Percentiles rank a stretch among this genome's conserved stretches.
These are phyloP conservation scores for Forsythia suspensa DNA, from an alignment of 257 asterid species.

Conservation along the genomic window DNA sequence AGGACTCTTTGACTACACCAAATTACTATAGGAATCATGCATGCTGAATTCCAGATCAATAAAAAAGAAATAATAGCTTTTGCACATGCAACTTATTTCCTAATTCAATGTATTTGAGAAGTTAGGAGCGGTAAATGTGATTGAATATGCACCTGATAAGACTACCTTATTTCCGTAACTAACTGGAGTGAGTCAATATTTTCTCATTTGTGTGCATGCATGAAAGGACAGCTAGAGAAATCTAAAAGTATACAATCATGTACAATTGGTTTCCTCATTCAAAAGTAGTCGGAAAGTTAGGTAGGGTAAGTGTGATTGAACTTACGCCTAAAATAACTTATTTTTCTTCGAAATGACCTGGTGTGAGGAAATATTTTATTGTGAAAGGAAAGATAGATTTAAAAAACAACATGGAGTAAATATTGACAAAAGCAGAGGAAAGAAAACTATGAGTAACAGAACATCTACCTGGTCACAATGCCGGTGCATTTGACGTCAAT, in stretches of 20 bases:
- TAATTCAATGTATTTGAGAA: background rate
- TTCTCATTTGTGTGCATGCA: background rate
- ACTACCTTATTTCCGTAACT: background rate
- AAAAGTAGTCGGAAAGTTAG: background rate
- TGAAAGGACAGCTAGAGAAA: background rate
- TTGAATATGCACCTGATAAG: background rate
- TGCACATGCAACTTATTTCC: background rate
- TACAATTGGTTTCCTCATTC: background rate
- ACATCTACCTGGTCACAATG: conserved; percentile 69
- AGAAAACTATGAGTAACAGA: background rate
- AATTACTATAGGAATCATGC: background rate
- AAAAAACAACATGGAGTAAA: background rate
- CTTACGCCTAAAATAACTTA: background rate
- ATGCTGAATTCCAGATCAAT: background rate
- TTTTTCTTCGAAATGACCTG: background rate
- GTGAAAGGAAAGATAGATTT: background rate
- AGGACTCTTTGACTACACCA: background rate
- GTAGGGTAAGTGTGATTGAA: background rate
- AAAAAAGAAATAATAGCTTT: background rate
- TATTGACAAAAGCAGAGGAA: background rate
- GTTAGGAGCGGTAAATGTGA: background rate
- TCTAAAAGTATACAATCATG: background rate
- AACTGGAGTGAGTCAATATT: background rate
- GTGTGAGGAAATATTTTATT: background rate
- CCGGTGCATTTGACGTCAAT: conserved; percentile 71